phyloP scores from a whole-genome alignment of 2,329 filamentous ascomycete genomes.

The Ascochyta lentis region DNA sequence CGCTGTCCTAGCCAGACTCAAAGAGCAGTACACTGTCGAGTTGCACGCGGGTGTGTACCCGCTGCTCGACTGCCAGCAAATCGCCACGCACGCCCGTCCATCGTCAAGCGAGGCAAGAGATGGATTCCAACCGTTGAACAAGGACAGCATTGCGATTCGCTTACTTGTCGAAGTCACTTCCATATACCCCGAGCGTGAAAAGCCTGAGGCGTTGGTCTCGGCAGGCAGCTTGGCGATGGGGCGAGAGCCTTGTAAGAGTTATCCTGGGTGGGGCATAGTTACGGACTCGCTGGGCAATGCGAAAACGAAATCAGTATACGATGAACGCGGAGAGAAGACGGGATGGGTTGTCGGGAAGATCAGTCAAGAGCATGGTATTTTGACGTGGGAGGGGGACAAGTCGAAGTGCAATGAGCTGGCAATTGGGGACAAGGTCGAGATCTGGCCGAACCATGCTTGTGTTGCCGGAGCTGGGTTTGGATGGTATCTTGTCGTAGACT shows the following conservation, averaged over 20 bases:
- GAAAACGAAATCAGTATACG: slow-evolving; percentile 29
- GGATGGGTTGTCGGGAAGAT: slow-evolving; percentile 74
- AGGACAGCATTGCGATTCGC: slow-evolving; percentile 68
- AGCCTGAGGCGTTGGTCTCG: slow-evolving; percentile 71
- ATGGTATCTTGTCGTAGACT: slow-evolving; percentile 78
- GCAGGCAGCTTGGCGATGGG: slow-evolving; percentile 74
- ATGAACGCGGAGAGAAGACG: slow-evolving; percentile 39
- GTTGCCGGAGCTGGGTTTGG: slow-evolving; percentile 74
- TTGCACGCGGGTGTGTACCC: slow-evolving; percentile 81
- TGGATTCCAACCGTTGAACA: slow-evolving; percentile 51
- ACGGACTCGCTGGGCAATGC: slow-evolving; percentile 61
- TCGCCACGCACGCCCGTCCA: slow-evolving; percentile 71
- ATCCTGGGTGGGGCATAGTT: slow-evolving; percentile 74
- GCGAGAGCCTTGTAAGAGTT: slow-evolving; percentile 74
- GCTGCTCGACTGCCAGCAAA: slow-evolving; percentile 77
- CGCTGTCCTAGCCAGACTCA: slow-evolving; percentile 48
- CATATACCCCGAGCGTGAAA: slow-evolving; percentile 60
- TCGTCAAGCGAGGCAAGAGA: slow-evolving; percentile 22
- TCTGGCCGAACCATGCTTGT: slow-evolving; percentile 85
- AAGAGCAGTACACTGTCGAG: slow-evolving; percentile 59
- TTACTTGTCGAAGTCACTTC: slow-evolving; percentile 76
- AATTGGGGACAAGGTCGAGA: slow-evolving; percentile 70
- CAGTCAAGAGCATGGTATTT: slow-evolving; percentile 79
- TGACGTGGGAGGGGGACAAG: slow-evolving; percentile 63
- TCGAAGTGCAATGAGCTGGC: slow-evolving; percentile 51